Evolutionary conservation across 805 yeast genomes (phyloP), one percentile per base, ranked within the genome.

Genomic region (Ogataea nitratoaversa): DNA sequence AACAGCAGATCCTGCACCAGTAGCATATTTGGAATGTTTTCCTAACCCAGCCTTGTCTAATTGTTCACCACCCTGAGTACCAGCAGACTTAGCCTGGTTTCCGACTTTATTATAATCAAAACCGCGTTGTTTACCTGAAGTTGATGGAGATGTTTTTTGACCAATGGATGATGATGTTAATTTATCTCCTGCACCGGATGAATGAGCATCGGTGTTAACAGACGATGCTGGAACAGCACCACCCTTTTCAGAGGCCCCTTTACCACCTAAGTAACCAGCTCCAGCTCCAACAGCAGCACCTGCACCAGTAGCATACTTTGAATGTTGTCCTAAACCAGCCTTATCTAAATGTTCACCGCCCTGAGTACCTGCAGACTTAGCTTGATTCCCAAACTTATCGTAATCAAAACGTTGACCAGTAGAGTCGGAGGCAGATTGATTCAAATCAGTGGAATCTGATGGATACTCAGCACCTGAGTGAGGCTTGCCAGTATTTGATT

Each of bases 281-380:
- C 47, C 53, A 19, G 48, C 23, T n/a, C 30, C 46, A 24, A 14
- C 37, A n/a, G 36, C 40, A 20, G 33, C 41, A 14, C 48, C 50
- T 3, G 42, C 43, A 8, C 41, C 41, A 6, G 45, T 38, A 13
- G 33, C 47, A 17, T 43, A 43, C 19, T 38, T 36, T 3, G 45
- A 44, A 22, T 47, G 38, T 23, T 48, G 32, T 22, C 47, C 44
- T 18, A 35, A 18, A 18, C 45, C 48, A 8, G 43, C 32, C 19
- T 47, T 36, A 17, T 37, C 48, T 3, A 45, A 34, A 9, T 43
- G 40, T 27, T 43, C 36, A 18, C 39, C 32, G 13, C 45, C 51
- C n/a, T 38, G 36, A 17, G 36, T 14, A 14, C 43, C 42, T 3
- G 19, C 8, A 6, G 41, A 20, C n/a, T 41, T 40, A 30, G 46